Conservation (phyloP, 106 monocot species). For the Posidonia australis region DNA sequence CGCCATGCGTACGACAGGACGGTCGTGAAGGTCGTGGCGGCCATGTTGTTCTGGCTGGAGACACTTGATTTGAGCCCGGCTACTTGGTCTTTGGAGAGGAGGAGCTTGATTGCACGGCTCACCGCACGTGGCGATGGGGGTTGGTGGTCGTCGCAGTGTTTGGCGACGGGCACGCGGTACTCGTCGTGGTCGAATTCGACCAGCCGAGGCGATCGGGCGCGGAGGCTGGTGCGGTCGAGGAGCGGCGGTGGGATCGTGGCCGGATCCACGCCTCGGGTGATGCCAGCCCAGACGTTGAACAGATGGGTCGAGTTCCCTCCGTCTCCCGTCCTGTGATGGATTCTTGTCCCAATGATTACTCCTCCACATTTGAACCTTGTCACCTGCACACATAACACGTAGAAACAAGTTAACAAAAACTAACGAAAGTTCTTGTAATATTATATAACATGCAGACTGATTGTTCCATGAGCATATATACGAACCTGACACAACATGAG, state of each 20-base stretch:
- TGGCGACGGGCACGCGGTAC: constrained; percentile 12
- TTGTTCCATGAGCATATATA: no score
- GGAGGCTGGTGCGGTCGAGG: constrained; percentile 37
- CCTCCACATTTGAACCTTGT: constrained; percentile 60
- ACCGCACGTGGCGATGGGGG: constrained; percentile 1
- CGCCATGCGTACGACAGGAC: constrained; percentile 46
- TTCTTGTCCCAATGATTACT: constrained; percentile 32
- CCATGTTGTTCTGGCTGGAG: neutral
- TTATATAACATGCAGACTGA: neutral
- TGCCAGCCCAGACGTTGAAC: constrained; percentile 44
- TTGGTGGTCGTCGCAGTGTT: neutral
- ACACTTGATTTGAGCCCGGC: constrained; percentile 12
- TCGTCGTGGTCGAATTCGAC: constrained; percentile 28
- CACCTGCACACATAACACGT: constrained; percentile 20
- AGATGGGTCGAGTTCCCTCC: constrained; percentile 38
- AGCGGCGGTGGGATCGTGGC: constrained; percentile 16
- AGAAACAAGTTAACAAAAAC: neutral
- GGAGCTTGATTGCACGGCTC: constrained; percentile 18
- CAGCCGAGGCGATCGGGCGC: constrained; percentile 22
- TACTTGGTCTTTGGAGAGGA: constrained; percentile 29
- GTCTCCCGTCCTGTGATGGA: constrained; percentile 44
- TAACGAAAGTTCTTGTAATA: neutral
- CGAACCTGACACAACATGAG: constrained; percentile 35
- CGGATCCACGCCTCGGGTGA: constrained; percentile 20
- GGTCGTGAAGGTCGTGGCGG: constrained; percentile 33